Evolutionary conservation across 202 grass and related monocot genomes (phyloP), one percentile per base, ranked within the genome.

Genomic region (Setaria italica): DNA sequence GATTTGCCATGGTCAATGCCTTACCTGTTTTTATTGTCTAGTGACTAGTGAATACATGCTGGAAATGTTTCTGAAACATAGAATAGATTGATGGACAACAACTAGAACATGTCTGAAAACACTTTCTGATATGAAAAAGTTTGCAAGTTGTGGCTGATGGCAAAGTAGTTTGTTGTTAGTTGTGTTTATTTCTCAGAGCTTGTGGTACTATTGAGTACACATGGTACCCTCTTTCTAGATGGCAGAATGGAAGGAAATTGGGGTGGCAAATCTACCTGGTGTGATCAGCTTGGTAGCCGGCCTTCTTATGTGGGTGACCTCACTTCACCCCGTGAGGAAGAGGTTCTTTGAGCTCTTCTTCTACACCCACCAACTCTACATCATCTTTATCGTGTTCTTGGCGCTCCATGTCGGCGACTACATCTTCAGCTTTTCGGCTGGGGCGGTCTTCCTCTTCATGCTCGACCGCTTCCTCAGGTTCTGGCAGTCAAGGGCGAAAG

Each of bases 271-370:
- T 76, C 80, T 98, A 16, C 91, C 96, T 6, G 96, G 96, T 49
- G 96, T 95, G 76, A 98, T 98, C 84, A 98, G 93, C 79, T 87
- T 98, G 89, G 20, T n/a, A 62, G 90, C 96, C 2, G 96, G 96
- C 19, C 81, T 98, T 39, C 74, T 98, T 35, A 98, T 98, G 96
- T 98, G 96, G 96, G 86, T 74, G 39, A 98, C 96, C 56, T 98
- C 93, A 70, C 86, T 98, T 69, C 91, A 92, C 39, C 93, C 88
- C 1, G 93, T 98, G 51, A 87, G 93, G 79, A 95, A 95, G 88
- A 95, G 87, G 59, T 93, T 86, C 76, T 98, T 98, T 42, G 96
- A 98, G 91, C 90, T 98, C 65, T 98, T 98, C 90, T 98, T 98
- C 49, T 98, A 98, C 91, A 98, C 96, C 16, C 96, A 98, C 63